Evolutionary conservation across 768 basidiomycete species (phyloP), one percentile per base, ranked within the genome.

Genomic region (Boletales sp.): DNA sequence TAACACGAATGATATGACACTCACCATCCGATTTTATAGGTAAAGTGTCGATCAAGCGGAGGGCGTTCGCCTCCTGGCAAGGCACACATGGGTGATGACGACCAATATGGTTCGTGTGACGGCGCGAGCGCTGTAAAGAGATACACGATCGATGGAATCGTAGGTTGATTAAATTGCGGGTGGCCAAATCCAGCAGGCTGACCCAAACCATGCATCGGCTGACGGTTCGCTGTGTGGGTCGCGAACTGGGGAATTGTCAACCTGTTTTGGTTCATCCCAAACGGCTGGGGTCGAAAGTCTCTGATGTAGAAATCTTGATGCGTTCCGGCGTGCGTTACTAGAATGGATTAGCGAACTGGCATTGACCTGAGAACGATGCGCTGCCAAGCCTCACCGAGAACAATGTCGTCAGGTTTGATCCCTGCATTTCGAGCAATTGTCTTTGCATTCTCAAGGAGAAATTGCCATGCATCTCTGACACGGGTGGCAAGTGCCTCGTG

Each of bases 321-420:
- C 0, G 67, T 69, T 8, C 75, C 75, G 0, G 67, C 66, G 12
- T 68, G 64, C 1, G 74, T 76, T 5, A 78, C 76, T 77, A 31
- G 17, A 21, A 31, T 15, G 34, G 32, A 31, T 54, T 7, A 54
- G 43, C 7, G 8, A 37, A 46, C 39, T 8, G 13, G 13, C 4
- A 7, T 12, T 34, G 9, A n/a, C 13, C 15, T 11, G 9, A 29
- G 27, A 9, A 32, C 7, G 18, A 12, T 14, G 11, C 11, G 14
- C 40, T 6, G 7, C n/a, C 9, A 12, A 30, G 29, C 53, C 70
- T n/a, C 11, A 78, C 76, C 66, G 12, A 78, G 65, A 29, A 76
- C 67, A 3, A 78, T 44, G 7, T 77, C 67, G 52, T 75, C 69
- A 0, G 75, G 74, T 51, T 60, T 52, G n/a, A 76, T 60, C n/a